These are phyloP conservation scores for Mallotus repandus DNA, from an alignment of 441 rosid genomes.

Conservation along the genomic window DNA sequence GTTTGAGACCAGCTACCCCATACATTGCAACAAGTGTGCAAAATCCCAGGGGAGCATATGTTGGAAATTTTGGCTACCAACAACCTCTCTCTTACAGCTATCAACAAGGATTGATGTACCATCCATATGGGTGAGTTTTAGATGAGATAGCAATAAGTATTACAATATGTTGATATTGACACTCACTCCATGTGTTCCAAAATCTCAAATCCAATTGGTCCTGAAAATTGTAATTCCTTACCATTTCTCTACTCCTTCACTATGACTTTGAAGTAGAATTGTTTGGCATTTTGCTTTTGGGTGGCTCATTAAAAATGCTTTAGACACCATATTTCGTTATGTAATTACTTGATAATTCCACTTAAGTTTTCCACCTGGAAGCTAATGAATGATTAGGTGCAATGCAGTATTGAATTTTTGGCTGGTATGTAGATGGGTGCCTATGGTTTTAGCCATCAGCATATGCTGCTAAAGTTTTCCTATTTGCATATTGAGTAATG, in stretches of 20 bases:
- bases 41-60: slow-evolving; percentile 56
- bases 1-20: slow-evolving; percentile 58
- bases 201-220: not conserved
- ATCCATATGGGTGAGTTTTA: slow-evolving; percentile 79
- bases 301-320: not conserved
- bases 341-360: slow-evolving; percentile 1
- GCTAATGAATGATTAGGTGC: not conserved
- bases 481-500: not conserved
- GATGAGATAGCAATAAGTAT: slow-evolving; percentile 3
- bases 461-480: not conserved
- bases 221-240: not conserved
- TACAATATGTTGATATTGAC: not conserved
- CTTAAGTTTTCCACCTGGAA: not conserved
- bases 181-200: not conserved
- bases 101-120: slow-evolving; percentile 78
- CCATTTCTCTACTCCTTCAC: not conserved
- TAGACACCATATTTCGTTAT: not conserved
- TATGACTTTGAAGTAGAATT: not conserved
- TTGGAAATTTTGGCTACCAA: slow-evolving; percentile 74
- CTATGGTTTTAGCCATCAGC: not conserved
- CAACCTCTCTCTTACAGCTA: slow-evolving; percentile 65
- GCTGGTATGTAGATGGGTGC: not conserved
- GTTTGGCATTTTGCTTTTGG: not conserved
- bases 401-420: not conserved
- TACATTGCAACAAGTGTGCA: slow-evolving; percentile 56